These are phyloP conservation scores for Gossypium mustelinum DNA, from an alignment of 345 rosid species.

Conservation along the genomic window DNA sequence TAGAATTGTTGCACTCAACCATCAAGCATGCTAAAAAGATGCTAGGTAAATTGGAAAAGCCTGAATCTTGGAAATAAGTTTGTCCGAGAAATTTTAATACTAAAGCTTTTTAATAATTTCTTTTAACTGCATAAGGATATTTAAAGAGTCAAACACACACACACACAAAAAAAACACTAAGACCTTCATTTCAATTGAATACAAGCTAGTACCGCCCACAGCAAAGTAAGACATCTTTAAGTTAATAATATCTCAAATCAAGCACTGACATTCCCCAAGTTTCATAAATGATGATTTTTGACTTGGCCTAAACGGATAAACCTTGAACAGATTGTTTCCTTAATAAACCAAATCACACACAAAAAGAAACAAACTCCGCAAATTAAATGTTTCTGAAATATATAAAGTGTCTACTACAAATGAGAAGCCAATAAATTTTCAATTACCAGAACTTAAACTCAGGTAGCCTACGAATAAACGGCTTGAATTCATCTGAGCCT, in stretches of 20 bases:
- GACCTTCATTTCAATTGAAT: no score
- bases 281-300: neutral
- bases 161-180: no score
- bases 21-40: neutral
- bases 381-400: neutral
- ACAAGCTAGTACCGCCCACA: no score
- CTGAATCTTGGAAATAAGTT: neutral
- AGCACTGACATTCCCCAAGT: no score
- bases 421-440: neutral
- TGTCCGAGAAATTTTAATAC: neutral
- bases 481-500: slow-evolving; percentile 97
- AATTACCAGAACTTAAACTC: slow-evolving; percentile 97
- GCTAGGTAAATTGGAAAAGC: neutral
- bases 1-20: neutral
- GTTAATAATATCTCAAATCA: no score
- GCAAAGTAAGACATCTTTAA: no score
- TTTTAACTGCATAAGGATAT: neutral
- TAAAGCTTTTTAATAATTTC: neutral
- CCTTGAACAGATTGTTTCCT: neutral
- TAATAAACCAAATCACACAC: neutral
- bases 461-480: slow-evolving; percentile 91
- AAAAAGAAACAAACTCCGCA: neutral
- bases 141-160: neutral
- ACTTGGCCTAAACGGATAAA: neutral
- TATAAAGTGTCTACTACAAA: neutral